Conservation (phyloP, 129 eudicot species). For the Pittosporum tobira region DNA sequence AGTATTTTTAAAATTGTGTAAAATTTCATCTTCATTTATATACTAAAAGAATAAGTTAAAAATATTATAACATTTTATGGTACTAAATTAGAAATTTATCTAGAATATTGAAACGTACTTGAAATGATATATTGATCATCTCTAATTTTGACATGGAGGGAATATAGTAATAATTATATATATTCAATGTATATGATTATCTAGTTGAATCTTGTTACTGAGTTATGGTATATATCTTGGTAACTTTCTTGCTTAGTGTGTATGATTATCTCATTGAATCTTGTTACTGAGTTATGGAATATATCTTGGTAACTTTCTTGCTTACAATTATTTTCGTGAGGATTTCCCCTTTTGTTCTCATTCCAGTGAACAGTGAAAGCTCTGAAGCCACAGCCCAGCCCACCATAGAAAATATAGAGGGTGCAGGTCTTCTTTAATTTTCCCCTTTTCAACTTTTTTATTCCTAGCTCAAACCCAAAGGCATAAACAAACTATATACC, state of each 20-base stretch:
- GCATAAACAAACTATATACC: constrained; percentile 11
- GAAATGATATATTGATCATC: no score
- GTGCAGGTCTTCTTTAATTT: constrained; percentile 27
- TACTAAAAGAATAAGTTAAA: no score
- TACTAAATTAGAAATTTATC: no score
- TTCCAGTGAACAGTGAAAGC: constrained; percentile 27
- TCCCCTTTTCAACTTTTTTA: constrained; percentile 22
- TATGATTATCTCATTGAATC: not conserved
- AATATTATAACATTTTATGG: no score
- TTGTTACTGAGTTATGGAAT: constrained; percentile 32
- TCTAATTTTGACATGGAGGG: no score
- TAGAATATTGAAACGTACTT: no score
- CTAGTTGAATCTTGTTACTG: constrained; percentile 16
- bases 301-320: constrained; percentile 39
- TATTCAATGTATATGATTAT: constrained; percentile 5
- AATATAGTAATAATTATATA: no score
- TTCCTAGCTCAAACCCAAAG: constrained; percentile 42
- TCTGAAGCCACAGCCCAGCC: constrained; percentile 26
- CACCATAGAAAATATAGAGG: constrained; percentile 37
- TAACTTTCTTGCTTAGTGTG: constrained; percentile 26
- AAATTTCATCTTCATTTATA: no score
- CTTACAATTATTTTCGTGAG: constrained; percentile 32
- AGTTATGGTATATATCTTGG: constrained; percentile 36
- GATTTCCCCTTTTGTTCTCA: constrained; percentile 27
- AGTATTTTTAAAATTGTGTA: no score